Evolutionary conservation across 179 eudicot species (phyloP).

Genomic region (Sideroxylon spinosum): DNA sequence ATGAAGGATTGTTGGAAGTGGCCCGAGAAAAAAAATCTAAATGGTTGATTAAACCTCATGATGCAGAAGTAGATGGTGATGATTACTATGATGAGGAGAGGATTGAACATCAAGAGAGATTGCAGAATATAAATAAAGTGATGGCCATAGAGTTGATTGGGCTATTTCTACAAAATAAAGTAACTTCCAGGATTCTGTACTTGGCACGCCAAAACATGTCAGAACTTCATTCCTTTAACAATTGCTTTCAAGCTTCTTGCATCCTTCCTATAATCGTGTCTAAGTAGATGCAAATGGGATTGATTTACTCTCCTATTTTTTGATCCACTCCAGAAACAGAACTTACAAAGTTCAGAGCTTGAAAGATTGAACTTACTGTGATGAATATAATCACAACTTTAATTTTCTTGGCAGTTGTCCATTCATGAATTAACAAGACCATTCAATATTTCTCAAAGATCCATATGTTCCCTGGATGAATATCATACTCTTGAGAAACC

Average conservation of each 20-base stretch:
- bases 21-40: slow-evolving; percentile 54
- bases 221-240: slow-evolving; percentile 34
- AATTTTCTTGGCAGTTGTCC: too few relatives aligned
- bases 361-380: neutral
- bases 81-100: slow-evolving; percentile 43
- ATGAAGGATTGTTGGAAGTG: slow-evolving; percentile 79
- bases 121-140: slow-evolving; percentile 53
- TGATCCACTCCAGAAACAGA: neutral
- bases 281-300: neutral
- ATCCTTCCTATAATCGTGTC: neutral
- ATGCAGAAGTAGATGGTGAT: slow-evolving; percentile 52
- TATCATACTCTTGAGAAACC: neutral
- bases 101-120: slow-evolving; percentile 46
- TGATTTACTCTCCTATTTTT: neutral
- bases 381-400: too few relatives aligned
- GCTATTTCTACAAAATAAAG: slow-evolving; percentile 56
- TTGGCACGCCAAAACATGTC: slow-evolving; percentile 86
- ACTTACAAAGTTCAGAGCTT: neutral
- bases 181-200: slow-evolving; percentile 69
- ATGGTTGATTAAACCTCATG: slow-evolving; percentile 49
- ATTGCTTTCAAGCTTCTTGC: slow-evolving; percentile 14
- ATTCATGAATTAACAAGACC: neutral
- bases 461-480: slow-evolving; percentile 2
- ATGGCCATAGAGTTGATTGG: slow-evolving; percentile 69
- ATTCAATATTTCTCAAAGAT: slow-evolving; percentile 6